Conservation (phyloP, 2,329 filamentous ascomycete genomes). For the Neoscytalidium dimidiatum region DNA sequence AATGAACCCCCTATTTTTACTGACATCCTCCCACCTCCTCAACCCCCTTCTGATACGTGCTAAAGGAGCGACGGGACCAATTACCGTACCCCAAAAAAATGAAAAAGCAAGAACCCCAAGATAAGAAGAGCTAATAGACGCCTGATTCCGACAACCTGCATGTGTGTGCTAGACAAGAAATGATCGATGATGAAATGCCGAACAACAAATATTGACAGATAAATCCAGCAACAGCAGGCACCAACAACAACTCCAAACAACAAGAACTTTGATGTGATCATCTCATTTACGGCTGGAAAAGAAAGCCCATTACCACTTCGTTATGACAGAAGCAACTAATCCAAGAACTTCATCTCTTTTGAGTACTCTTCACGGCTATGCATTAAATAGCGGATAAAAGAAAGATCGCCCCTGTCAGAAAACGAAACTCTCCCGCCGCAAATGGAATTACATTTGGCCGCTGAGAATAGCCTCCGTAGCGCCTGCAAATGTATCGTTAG, state of each 20-base stretch:
- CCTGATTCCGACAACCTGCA: background rate
- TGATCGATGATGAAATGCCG: background rate
- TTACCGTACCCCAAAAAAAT: background rate
- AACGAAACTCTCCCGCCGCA: background rate
- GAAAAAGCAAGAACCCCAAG: background rate
- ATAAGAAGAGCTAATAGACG: too few relatives aligned
- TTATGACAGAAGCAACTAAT: background rate
- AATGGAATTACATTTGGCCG: constrained; percentile 37
- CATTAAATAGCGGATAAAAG: background rate
- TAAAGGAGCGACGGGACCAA: background rate
- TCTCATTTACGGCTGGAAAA: background rate
- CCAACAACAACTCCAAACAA: background rate
- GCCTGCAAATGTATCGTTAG: background rate
- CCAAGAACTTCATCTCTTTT: background rate
- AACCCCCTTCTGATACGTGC: background rate
- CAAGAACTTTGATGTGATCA: background rate
- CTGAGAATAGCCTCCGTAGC: constrained; percentile 45
- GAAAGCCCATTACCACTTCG: constrained; percentile 3
- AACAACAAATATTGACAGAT: constrained; percentile 1
- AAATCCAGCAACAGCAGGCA: background rate
- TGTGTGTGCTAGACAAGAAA: too few relatives aligned
- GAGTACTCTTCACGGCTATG: background rate
- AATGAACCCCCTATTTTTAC: background rate
- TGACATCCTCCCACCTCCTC: background rate
- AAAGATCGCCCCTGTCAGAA: background rate